Evolutionary conservation across 1,284 basidiomycete species (phyloP), one percentile per base, ranked within the genome.

Genomic region (Thelephora terrestris): DNA sequence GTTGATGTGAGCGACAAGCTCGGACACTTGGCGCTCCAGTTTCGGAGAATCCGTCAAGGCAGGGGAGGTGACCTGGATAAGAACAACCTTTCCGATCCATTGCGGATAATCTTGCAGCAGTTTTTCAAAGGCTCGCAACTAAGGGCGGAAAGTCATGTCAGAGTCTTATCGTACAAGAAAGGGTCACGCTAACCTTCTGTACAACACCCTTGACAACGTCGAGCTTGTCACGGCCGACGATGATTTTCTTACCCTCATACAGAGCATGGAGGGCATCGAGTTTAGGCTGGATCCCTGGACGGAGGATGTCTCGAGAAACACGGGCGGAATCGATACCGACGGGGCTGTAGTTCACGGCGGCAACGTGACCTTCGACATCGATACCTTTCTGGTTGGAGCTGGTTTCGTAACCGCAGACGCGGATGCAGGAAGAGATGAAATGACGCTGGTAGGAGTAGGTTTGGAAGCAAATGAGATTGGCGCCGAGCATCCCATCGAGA

Each of bases 181-280:
- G 50, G 9, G 35, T 46, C 23, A 48, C 25, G 49, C 57, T 24
- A 45, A 81, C 84, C 78, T 99, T 99, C 70, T 98, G 95, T 54
- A 97, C 73, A 23, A 99, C 91, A 48, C 95, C 95, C 70, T 97
- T 97, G 57, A 97, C 94, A 14, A 94, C 91, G 61, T 99, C 96
- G 37, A 99, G 79, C 73, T 99, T 99, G 68, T 99, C 95, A n/a
- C 96, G 77, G 12, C 93, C 95, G 25, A 99, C 88, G 51, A 99
- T 93, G 61, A 99, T 97, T 77, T 98, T 98, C 76, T 97, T 98
- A 58, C 89, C 92, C 58, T 90, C 83, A 68, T 99, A 99, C 43
- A 98, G 69, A 32, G 83, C 74, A 35, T 82, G 75, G 1, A 99
- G 76, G 0, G 91, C 1, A 50, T 90, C 83, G 32, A 95, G 74